Conservation (phyloP, 768 basidiomycete species). For the Suillus sp. region DNA sequence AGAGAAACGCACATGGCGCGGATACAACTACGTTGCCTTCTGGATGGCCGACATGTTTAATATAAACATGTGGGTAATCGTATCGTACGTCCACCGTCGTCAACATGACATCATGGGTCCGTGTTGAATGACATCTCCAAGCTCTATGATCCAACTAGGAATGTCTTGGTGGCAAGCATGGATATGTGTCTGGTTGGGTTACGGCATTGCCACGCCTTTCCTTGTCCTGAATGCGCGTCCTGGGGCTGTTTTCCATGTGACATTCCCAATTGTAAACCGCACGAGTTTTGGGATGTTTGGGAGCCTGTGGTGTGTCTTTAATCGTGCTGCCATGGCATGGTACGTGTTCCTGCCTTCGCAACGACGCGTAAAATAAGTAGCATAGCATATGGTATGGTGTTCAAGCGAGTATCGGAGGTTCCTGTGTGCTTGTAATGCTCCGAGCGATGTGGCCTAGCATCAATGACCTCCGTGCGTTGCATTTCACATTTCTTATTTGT, state of each 20-base stretch:
- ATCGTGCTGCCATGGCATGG: slow-evolving; percentile 74
- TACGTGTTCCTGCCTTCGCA: slow-evolving; percentile 36
- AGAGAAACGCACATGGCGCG: slow-evolving; percentile 65
- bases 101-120: background rate
- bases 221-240: slow-evolving; percentile 77
- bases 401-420: slow-evolving; percentile 78
- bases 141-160: slow-evolving; percentile 67
- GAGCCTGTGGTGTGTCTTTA: slow-evolving; percentile 77
- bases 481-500: background rate
- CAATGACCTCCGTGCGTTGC: slow-evolving; percentile 58
- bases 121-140: background rate
- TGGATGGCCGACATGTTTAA: slow-evolving; percentile 85
- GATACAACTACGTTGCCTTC: slow-evolving; percentile 67
- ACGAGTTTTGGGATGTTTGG: slow-evolving; percentile 82
- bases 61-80: slow-evolving; percentile 83
- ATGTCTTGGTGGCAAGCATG: slow-evolving; percentile 86
- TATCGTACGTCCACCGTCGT: slow-evolving; percentile 35
- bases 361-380: slow-evolving; percentile 17
- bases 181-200: slow-evolving; percentile 75
- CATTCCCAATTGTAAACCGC: slow-evolving; percentile 71
- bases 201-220: slow-evolving; percentile 63
- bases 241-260: slow-evolving; percentile 75
- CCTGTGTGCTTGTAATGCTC: slow-evolving; percentile 74
- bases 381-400: slow-evolving; percentile 75
- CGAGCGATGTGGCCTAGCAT: slow-evolving; percentile 76